Percentiles rank a stretch among this genome's conserved stretches.
phyloP scores from a whole-genome alignment of 1,284 basidiomycete genomes.

The Rhodotorula glutinis region DNA sequence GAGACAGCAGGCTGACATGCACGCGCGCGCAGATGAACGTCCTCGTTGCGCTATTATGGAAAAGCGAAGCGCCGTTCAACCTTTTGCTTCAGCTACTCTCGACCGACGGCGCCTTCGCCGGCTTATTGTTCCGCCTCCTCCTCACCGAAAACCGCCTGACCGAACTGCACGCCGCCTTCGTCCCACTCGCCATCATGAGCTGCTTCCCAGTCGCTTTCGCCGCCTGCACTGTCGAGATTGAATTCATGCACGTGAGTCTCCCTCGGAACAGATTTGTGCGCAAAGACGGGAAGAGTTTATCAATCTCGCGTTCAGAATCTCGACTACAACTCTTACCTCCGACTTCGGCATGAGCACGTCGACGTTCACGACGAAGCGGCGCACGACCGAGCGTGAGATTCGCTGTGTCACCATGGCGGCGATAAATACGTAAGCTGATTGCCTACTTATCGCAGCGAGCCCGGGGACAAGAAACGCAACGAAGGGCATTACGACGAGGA shows the following conservation, averaged over 20 bases:
- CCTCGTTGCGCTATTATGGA: conserved; percentile 5
- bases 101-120: conserved; percentile 17
- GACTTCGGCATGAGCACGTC: no score
- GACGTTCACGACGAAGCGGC: no score
- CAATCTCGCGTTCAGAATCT: no score
- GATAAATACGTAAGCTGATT: neutral
- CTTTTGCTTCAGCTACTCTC: conserved; percentile 15
- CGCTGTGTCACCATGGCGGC: no score
- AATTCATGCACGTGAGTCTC: conserved; percentile 1
- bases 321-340: neutral
- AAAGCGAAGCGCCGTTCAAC: conserved; percentile 29
- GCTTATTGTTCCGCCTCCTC: conserved; percentile 1
- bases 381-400: no score
- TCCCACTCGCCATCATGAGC: conserved; percentile 20
- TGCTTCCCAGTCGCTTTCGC: conserved; percentile 12
- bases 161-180: conserved; percentile 8
- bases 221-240: conserved; percentile 2
- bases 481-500: neutral
- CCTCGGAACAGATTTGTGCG: no score
- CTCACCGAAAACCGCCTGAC: conserved; percentile 1
- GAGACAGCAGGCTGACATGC: neutral
- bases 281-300: neutral
- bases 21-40: neutral
- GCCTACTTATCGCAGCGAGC: neutral
- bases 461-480: neutral